A percentile compares a stretch with the other conserved stretches of the same genome.
phyloP scores from a whole-genome alignment of 768 basidiomycete species.

The Ramaria sp. region DNA sequence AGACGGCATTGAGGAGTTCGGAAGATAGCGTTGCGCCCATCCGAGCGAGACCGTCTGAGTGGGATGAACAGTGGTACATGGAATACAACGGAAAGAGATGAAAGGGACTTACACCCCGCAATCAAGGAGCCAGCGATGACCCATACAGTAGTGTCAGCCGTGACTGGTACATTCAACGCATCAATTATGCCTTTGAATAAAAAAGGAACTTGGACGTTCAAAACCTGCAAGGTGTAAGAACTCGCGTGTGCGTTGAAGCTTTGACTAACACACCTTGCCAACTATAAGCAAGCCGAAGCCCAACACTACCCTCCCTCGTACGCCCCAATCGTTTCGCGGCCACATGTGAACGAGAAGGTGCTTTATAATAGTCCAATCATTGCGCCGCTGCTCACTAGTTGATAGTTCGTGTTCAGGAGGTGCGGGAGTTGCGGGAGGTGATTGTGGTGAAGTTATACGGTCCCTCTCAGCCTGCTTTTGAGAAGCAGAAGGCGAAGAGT shows the following conservation, averaged over 20 bases:
- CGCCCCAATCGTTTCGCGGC: constrained; percentile 79
- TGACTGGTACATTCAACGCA: constrained; percentile 74
- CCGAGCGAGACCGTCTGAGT: constrained; percentile 78
- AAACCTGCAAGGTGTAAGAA: constrained; percentile 35
- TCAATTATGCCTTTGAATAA: constrained; percentile 92
- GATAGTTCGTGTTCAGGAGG: not conserved
- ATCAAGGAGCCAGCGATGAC: constrained; percentile 83
- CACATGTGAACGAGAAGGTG: constrained; percentile 83
- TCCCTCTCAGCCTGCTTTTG: not conserved
- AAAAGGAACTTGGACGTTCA: constrained; percentile 98
- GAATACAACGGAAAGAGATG: not conserved
- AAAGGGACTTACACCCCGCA: constrained; percentile 65
- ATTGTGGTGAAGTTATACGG: not conserved
- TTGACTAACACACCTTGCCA: constrained; percentile 57
- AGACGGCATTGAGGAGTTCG: constrained; percentile 90
- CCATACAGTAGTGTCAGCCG: constrained; percentile 73
- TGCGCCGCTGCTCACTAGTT: constrained; percentile 43
- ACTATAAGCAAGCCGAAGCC: constrained; percentile 72
- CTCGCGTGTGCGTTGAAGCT: not conserved
- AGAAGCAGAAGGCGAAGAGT: not conserved
- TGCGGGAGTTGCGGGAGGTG: not conserved
- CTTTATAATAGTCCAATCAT: constrained; percentile 83
- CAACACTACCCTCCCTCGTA: constrained; percentile 69
- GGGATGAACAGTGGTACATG: constrained; percentile 1
- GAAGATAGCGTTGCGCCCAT: constrained; percentile 84